Base-by-base conservation (phyloP, 2,329 filamentous ascomycete genomes). In the Cladobotryum protrusum region DNA sequence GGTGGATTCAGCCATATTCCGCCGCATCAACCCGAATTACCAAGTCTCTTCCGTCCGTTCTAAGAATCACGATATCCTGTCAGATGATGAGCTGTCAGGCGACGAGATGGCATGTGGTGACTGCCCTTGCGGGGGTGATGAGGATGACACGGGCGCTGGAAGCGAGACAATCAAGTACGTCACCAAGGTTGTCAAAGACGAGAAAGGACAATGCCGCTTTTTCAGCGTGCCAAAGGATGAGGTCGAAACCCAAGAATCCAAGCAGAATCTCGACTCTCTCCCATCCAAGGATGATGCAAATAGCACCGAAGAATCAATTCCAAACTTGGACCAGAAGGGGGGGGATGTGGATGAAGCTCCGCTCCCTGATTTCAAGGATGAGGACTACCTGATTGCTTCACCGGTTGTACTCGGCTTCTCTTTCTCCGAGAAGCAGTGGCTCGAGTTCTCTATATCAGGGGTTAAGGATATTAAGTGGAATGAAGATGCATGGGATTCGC, bases 341-440 rank as follows among this genome's bases (percentile, higher is more conserved):
- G 44, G 47, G n/a, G 51, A 44, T 2, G 52, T 50, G 18, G 52
- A 45, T 9, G 44, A 49, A 12, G 48, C 51, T 12, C 43, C 32
- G 3, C 61, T 59, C 14, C 76, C 76, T 1, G 73, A 79, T 17
- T 91, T 93, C 63, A 86, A 78, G 0, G 87, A 93, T 44, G 89
- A 95, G 54, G 87, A 96, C 57, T 85, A 93, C 19, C 73, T 96
- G 5, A 85, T 95, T 44, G 84, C 89, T 2, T 92, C 87, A 2
- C 86, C 90, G 0, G 83, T 95, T 1, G 87, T 95, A 0, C 77
- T 95, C 2, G 91, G 90, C 0, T 96, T 95, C 59, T 82, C 88
- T 1, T 95, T 96, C 64, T 82, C 81, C 1, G 89, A 95, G 67
- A 96, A 95, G 69, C 74, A 89, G 9, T 96, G 90, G 91, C 78